phyloP scores from a whole-genome alignment of 2,329 filamentous ascomycete species.

The Cladorrhinum sp. region DNA sequence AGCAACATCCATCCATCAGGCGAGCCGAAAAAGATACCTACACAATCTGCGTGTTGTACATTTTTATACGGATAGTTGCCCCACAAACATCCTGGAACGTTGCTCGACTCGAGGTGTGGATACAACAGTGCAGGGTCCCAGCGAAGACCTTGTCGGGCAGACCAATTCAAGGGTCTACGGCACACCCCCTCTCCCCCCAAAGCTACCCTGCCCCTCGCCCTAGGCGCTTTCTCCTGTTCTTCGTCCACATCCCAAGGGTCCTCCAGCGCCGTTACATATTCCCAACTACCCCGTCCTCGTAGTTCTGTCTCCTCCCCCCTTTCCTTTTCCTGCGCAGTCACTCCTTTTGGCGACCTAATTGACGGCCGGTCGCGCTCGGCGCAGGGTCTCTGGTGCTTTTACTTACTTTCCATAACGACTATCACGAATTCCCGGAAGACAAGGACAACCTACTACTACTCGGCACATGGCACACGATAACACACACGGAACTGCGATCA shows the following conservation, averaged over 20 bases:
- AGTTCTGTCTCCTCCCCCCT: conserved; percentile 16
- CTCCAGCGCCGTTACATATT: conserved; percentile 25
- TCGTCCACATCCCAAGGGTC: conserved; percentile 6
- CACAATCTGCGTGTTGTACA: background rate
- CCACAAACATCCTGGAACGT: background rate
- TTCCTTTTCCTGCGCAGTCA: conserved; percentile 25
- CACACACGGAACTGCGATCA: conserved; percentile 19
- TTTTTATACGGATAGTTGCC: background rate
- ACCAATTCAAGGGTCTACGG: background rate
- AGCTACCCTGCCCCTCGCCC: conserved; percentile 1
- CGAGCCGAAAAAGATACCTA: background rate
- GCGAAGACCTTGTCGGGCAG: background rate
- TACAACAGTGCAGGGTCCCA: background rate
- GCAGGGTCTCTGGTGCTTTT: conserved; percentile 25
- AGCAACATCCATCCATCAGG: background rate
- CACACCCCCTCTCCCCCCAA: background rate
- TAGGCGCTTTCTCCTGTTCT: conserved; percentile 9
- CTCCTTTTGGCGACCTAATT: conserved; percentile 27
- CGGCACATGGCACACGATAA: conserved; percentile 7
- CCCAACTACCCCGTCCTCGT: conserved; percentile 18
- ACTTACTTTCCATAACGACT: conserved; percentile 4
- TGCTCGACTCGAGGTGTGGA: background rate
- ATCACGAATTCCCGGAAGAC: conserved; percentile 11
- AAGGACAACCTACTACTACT: too few relatives aligned
- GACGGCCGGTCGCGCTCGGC: conserved; percentile 28